phyloP scores from a whole-genome alignment of 805 yeast species.

The Cyberlindnera lachancei region DNA sequence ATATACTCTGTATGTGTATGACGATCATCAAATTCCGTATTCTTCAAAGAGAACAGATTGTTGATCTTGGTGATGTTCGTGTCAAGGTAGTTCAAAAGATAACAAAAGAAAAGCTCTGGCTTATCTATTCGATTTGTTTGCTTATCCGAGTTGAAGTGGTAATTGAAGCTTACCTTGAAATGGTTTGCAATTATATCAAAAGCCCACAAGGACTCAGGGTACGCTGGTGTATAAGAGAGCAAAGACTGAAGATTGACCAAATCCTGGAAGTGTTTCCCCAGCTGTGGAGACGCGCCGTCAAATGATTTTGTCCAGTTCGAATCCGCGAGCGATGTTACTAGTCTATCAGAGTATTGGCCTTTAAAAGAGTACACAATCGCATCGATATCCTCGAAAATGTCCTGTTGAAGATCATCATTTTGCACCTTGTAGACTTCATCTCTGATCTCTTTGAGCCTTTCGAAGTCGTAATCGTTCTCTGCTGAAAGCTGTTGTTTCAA shows the following conservation, averaged over 20 bases:
- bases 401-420: background rate
- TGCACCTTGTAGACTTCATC: slow-evolving; percentile 1
- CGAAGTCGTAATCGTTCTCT: slow-evolving; percentile 10
- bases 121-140: slow-evolving; percentile 39
- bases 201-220: slow-evolving; percentile 46
- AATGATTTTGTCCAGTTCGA: slow-evolving; percentile 16
- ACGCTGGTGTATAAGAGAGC: slow-evolving; percentile 1
- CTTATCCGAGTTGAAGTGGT: slow-evolving; percentile 40
- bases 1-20: slow-evolving; percentile 33
- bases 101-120: slow-evolving; percentile 47
- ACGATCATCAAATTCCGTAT: slow-evolving; percentile 19
- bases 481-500: slow-evolving; percentile 4
- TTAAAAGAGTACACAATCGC: slow-evolving; percentile 7
- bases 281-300: background rate
- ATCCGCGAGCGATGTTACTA: slow-evolving; percentile 7
- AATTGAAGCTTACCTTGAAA: slow-evolving; percentile 41
- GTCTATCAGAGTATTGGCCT: slow-evolving; percentile 2
- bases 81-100: slow-evolving; percentile 38
- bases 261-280: slow-evolving; percentile 4
- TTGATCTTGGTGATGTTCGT: slow-evolving; percentile 33
- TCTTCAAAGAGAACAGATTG: slow-evolving; percentile 30
- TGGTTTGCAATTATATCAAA: slow-evolving; percentile 38
- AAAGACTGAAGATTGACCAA: slow-evolving; percentile 15
- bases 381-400: slow-evolving; percentile 4
- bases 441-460: slow-evolving; percentile 6